These are phyloP conservation scores for Tylopilus subfusipes DNA, from an alignment of 768 basidiomycete genomes.

Conservation along the genomic window DNA sequence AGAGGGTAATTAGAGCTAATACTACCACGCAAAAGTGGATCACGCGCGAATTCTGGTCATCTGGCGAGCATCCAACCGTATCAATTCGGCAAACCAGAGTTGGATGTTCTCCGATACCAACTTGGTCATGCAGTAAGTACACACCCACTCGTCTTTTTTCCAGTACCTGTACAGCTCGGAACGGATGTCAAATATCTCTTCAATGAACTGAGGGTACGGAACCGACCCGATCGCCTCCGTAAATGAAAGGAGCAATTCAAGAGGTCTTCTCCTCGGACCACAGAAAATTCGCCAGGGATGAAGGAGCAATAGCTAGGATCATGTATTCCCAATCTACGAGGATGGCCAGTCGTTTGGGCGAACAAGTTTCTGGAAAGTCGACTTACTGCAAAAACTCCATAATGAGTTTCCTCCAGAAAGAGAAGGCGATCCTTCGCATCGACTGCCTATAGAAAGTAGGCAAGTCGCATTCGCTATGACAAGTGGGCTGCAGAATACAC, in stretches of 20 bases:
- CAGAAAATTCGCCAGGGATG: constrained; percentile 2
- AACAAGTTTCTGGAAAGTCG: not conserved
- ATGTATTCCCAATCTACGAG: constrained; percentile 19
- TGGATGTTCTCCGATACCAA: constrained; percentile 15
- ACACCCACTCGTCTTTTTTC: constrained; percentile 32
- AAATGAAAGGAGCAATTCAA: constrained; percentile 5
- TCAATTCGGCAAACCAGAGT: constrained; percentile 11
- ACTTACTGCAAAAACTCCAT: constrained; percentile 30
- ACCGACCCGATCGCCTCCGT: constrained; percentile 1
- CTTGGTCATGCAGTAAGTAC: constrained; percentile 26
- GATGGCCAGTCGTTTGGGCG: not conserved
- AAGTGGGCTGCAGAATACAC: constrained; percentile 12
- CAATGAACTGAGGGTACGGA: constrained; percentile 10
- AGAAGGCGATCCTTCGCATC: constrained; percentile 8
- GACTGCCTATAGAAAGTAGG: not conserved
- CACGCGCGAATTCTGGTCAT: not conserved
- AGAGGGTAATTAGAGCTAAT: not conserved
- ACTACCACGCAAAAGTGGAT: not conserved
- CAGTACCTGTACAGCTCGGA: constrained; percentile 23
- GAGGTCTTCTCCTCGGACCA: constrained; percentile 1
- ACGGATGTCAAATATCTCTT: constrained; percentile 17
- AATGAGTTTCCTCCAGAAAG: constrained; percentile 17
- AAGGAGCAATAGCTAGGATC: constrained; percentile 4
- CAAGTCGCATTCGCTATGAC: not conserved
- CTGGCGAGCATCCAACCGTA: not conserved